phyloP scores from a whole-genome alignment of 805 yeast genomes.

The Candida morakotiae region DNA sequence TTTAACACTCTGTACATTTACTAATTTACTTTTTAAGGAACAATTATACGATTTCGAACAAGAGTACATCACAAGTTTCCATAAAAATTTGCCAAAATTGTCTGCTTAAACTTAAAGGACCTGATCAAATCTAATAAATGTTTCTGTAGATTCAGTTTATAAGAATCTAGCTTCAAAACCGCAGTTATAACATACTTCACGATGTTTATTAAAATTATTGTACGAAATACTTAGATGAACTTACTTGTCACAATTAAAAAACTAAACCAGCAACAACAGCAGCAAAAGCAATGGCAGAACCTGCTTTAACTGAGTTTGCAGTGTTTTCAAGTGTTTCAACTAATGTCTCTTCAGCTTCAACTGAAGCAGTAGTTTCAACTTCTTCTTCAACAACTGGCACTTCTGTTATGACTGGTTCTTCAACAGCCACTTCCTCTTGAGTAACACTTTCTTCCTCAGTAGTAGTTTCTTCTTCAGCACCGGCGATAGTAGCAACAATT shows the following conservation, averaged over 20 bases:
- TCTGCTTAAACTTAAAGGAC: no score
- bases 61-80: no score
- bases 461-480: conserved; percentile 1
- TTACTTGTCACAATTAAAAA: not conserved
- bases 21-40: no score
- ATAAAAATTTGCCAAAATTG: no score
- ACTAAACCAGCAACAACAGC: conserved; percentile 5
- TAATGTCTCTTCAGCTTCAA: not conserved
- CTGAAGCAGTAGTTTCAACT: not conserved
- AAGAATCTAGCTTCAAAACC: no score
- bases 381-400: not conserved
- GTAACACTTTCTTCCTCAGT: conserved; percentile 1
- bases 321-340: not conserved
- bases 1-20: no score
- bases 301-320: conserved; percentile 1
- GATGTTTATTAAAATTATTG: no score
- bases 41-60: no score
- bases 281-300: not conserved
- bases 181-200: no score
- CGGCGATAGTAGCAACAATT: conserved; percentile 1
- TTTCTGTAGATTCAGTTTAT: no score
- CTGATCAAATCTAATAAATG: no score
- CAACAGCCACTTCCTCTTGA: not conserved
- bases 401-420: not conserved
- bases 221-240: no score